These are phyloP conservation scores for Termitomyces sp. DNA, from an alignment of 768 basidiomycete species.

Conservation along the genomic window DNA sequence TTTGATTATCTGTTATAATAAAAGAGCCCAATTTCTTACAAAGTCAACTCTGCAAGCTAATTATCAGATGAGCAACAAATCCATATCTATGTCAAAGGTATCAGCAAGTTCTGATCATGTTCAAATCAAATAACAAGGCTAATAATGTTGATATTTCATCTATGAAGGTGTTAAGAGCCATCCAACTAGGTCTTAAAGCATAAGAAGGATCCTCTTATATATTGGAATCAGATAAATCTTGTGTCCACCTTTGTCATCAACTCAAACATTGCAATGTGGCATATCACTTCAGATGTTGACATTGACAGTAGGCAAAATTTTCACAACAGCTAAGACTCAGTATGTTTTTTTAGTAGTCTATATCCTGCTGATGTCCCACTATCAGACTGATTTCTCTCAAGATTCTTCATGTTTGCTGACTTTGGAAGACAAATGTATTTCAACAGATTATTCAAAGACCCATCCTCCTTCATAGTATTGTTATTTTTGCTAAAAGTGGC, in stretches of 20 bases:
- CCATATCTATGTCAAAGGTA: neutral
- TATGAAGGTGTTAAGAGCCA: too few relatives aligned
- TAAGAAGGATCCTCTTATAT: neutral
- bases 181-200: too few relatives aligned
- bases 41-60: too few relatives aligned
- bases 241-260: conserved; percentile 1
- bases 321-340: conserved; percentile 3
- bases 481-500: conserved; percentile 11
- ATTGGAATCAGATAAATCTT: neutral
- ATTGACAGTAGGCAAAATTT: conserved; percentile 3
- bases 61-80: neutral
- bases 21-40: too few relatives aligned
- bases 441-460: neutral
- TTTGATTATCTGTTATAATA: too few relatives aligned
- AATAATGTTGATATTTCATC: neutral
- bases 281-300: neutral
- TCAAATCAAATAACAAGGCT: neutral
- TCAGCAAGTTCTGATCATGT: neutral
- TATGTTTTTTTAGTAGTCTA: neutral
- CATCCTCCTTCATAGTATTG: conserved; percentile 3
- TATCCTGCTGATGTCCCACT: neutral
- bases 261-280: neutral
- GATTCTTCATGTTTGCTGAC: conserved; percentile 6
- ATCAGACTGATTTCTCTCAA: conserved; percentile 2
- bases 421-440: neutral